These are phyloP conservation scores for Globisporangium lucens DNA, from an alignment of 352 stramenopile species.

Conservation along the genomic window DNA sequence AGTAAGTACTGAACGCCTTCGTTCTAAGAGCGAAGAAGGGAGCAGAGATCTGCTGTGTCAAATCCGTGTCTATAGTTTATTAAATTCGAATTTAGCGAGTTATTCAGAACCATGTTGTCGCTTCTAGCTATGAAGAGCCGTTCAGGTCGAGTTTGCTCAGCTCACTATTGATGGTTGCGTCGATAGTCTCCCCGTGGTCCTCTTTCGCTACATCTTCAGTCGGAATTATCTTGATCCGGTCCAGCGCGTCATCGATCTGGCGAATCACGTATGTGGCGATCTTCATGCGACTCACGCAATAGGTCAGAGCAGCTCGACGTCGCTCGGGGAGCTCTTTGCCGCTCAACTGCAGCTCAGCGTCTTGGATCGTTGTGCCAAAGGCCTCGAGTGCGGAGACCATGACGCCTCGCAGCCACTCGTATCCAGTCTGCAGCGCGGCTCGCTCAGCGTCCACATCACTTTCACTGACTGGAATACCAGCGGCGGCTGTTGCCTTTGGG, in stretches of 20 bases:
- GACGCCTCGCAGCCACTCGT: conserved; percentile 17
- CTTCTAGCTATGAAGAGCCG: background rate
- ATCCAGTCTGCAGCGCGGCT: background rate
- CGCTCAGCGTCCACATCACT: conserved; percentile 7
- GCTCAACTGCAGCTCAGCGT: conserved; percentile 28
- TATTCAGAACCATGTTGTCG: background rate
- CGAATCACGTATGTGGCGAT: conserved; percentile 34
- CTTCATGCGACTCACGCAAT: conserved; percentile 40
- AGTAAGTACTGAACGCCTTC: background rate
- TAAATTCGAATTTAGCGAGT: background rate
- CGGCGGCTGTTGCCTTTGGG: background rate
- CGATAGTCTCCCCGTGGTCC: background rate
- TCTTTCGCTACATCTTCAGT: background rate
- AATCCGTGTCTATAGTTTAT: conserved; percentile 4
- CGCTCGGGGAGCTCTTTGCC: conserved; percentile 20
- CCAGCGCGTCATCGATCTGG: conserved; percentile 40
- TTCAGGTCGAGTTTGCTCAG: conserved; percentile 2
- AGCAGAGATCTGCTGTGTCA: background rate
- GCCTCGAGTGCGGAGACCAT: conserved; percentile 15
- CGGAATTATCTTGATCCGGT: background rate
- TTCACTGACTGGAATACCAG: background rate
- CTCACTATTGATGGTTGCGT: background rate
- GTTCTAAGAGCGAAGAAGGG: conserved; percentile 10
- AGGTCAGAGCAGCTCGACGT: conserved; percentile 39
- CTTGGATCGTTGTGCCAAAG: conserved; percentile 22